Conservation (phyloP, 2,329 filamentous ascomycete species). For the Phyllosticta paracitricarpa region DNA sequence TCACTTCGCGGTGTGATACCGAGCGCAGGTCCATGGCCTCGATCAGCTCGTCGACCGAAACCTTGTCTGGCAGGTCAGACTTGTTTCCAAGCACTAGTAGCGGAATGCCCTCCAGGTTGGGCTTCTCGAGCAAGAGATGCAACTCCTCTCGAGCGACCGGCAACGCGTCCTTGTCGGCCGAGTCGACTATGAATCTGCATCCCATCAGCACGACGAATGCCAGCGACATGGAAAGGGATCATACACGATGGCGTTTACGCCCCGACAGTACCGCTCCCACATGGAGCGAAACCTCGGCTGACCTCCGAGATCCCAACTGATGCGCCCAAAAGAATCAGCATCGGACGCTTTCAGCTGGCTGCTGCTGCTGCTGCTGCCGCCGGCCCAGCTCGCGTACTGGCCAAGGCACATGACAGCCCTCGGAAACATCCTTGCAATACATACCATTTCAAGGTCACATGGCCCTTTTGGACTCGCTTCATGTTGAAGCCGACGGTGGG, state of each 20-base stretch:
- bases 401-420: slow-evolving; percentile 7
- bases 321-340: slow-evolving; percentile 10
- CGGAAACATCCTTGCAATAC: slow-evolving; percentile 23
- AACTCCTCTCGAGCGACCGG: slow-evolving; percentile 86
- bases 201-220: slow-evolving; percentile 19
- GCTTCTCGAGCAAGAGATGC: slow-evolving; percentile 76
- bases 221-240: slow-evolving; percentile 17
- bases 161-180: slow-evolving; percentile 71
- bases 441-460: slow-evolving; percentile 93
- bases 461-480: slow-evolving; percentile 94
- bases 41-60: slow-evolving; percentile 91
- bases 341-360: background rate
- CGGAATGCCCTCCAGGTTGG: slow-evolving; percentile 78
- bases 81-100: slow-evolving; percentile 95
- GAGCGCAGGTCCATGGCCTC: slow-evolving; percentile 82
- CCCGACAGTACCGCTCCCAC: slow-evolving; percentile 98
- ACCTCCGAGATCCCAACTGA: slow-evolving; percentile 87
- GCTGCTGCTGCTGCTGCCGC: background rate
- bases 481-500: slow-evolving; percentile 99
- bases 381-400: slow-evolving; percentile 1
- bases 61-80: slow-evolving; percentile 82
- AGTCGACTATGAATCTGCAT: slow-evolving; percentile 82
- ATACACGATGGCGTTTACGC: slow-evolving; percentile 90
- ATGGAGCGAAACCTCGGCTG: slow-evolving; percentile 95
- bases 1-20: slow-evolving; percentile 86